phyloP scores from a whole-genome alignment of 2,329 filamentous ascomycete genomes.

The Arthrobotrys entomopaga region DNA sequence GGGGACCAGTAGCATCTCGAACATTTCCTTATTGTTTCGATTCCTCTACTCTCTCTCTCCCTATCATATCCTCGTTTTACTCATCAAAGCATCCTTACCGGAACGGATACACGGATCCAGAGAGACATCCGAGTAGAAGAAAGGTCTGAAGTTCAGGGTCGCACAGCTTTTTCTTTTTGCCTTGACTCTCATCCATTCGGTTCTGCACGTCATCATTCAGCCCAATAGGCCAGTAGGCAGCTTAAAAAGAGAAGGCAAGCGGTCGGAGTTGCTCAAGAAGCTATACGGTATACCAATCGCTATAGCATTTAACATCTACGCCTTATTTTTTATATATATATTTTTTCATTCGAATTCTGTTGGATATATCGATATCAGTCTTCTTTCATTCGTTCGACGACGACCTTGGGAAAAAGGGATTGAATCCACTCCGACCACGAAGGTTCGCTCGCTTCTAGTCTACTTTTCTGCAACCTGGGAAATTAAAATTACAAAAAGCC shows the following conservation, averaged over 20 bases:
- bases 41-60: slow-evolving; percentile 14
- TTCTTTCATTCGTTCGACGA: neutral
- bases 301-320: neutral
- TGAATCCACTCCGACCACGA: slow-evolving; percentile 6
- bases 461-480: slow-evolving; percentile 6
- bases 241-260: slow-evolving; percentile 26
- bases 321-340: slow-evolving; percentile 9
- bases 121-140: slow-evolving; percentile 25
- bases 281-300: neutral
- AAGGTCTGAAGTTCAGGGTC: slow-evolving; percentile 9
- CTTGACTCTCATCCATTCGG: neutral
- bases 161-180: slow-evolving; percentile 31
- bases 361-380: neutral
- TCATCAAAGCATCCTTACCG: slow-evolving; percentile 34
- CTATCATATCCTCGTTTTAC: slow-evolving; percentile 7
- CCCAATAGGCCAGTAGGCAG: slow-evolving; percentile 9
- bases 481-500: slow-evolving; percentile 7
- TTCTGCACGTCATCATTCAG: slow-evolving; percentile 44
- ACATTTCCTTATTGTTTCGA: slow-evolving; percentile 25
- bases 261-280: slow-evolving; percentile 24
- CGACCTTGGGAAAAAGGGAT: too few species aligned
- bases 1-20: slow-evolving; percentile 31
- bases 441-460: neutral
- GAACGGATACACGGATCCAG: slow-evolving; percentile 43
- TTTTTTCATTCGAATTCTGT: neutral